Percentiles rank a stretch among this genome's conserved stretches.
phyloP scores from a whole-genome alignment of 1,284 basidiomycete genomes.

The Ceratobasidium sp. region DNA sequence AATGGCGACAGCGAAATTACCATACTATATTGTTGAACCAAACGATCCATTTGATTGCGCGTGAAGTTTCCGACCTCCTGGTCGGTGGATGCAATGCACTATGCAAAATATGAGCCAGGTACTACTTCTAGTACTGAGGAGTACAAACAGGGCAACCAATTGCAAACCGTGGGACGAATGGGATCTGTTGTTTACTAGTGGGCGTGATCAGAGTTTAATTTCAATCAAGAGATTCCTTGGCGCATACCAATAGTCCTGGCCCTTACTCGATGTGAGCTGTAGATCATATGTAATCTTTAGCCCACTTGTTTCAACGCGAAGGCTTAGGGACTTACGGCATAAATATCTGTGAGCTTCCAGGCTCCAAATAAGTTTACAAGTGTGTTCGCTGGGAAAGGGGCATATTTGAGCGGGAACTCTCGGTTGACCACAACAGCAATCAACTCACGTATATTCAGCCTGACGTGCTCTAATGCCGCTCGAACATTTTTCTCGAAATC shows the following conservation, averaged over 20 bases:
- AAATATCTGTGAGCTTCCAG: slow-evolving; percentile 57
- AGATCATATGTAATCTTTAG: too few species aligned
- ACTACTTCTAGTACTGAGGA: too few species aligned
- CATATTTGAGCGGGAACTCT: too few species aligned
- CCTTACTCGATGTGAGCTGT: too few species aligned
- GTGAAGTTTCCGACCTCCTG: slow-evolving; percentile 57
- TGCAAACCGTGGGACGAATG: slow-evolving; percentile 51
- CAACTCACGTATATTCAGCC: slow-evolving; percentile 56
- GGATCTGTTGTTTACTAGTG: slow-evolving; percentile 51
- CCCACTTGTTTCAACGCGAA: too few species aligned
- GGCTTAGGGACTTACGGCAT: slow-evolving; percentile 53
- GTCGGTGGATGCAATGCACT: slow-evolving; percentile 56
- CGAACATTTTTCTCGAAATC: slow-evolving; percentile 56
- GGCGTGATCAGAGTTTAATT: too few species aligned
- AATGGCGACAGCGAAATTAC: too few species aligned
- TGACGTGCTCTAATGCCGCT: slow-evolving; percentile 55
- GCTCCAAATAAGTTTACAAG: slow-evolving; percentile 54
- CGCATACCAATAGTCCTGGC: slow-evolving; percentile 53
- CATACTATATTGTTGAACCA: too few species aligned
- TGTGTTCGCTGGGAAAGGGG: slow-evolving; percentile 35
- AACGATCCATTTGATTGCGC: slow-evolving; percentile 56
- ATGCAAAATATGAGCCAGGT: slow-evolving; percentile 52
- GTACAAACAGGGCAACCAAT: too few species aligned
- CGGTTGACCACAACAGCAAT: neutral
- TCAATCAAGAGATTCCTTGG: too few species aligned